These are phyloP conservation scores for Venturia aucupariae DNA, from an alignment of 2,329 filamentous ascomycete genomes.

Conservation along the genomic window DNA sequence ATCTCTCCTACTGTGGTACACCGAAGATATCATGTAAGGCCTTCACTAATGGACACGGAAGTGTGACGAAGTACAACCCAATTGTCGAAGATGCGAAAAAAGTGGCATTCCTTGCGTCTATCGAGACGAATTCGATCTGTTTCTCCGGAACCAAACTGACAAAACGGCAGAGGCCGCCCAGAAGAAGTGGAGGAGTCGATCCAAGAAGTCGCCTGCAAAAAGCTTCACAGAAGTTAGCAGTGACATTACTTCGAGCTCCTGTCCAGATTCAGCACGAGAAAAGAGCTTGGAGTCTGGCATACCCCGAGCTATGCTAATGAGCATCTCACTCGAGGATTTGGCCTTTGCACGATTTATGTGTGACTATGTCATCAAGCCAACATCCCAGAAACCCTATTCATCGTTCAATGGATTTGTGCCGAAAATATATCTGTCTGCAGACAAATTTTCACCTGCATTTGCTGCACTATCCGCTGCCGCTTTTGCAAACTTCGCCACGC, in stretches of 20 bases:
- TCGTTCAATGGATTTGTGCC: no score
- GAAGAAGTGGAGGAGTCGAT: constrained; percentile 23
- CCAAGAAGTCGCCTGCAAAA: not conserved
- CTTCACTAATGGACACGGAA: constrained; percentile 14
- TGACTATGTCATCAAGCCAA: not conserved
- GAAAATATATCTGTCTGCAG: no score
- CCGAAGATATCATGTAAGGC: not conserved
- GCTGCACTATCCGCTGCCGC: no score
- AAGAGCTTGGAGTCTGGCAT: not conserved
- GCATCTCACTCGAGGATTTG: not conserved
- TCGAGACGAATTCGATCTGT: constrained; percentile 25
- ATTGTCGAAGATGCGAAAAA: constrained; percentile 25
- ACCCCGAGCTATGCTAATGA: not conserved
- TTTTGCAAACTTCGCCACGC: no score
- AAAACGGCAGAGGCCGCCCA: constrained; percentile 27
- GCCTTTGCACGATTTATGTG: not conserved
- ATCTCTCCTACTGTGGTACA: constrained; percentile 15
- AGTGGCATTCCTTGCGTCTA: constrained; percentile 24
- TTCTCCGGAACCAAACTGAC: constrained; percentile 25
- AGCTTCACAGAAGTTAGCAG: not conserved
- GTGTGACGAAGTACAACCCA: constrained; percentile 27
- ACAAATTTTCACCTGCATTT: no score
- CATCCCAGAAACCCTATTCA: no score
- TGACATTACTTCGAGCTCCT: not conserved
- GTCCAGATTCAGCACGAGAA: not conserved